Percentiles rank a stretch among this genome's conserved stretches.
These are phyloP conservation scores for Tricladium varicosporioides DNA, from an alignment of 2,329 filamentous ascomycete species.

Conservation along the genomic window DNA sequence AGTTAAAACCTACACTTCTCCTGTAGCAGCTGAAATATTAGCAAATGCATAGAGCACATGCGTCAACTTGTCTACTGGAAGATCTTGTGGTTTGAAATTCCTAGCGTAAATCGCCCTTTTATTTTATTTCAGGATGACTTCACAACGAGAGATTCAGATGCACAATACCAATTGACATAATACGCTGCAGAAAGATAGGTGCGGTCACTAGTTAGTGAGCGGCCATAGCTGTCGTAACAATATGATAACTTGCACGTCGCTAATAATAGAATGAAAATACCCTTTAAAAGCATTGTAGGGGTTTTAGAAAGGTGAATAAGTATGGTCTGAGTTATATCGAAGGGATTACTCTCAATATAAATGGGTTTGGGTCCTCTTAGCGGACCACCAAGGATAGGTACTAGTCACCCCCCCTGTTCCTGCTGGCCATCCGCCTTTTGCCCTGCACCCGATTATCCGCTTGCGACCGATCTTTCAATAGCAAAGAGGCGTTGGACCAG, in stretches of 20 bases:
- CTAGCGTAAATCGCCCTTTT: constrained; percentile 74
- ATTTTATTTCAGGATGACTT: not conserved
- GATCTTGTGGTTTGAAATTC: constrained; percentile 77
- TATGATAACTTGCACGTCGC: not conserved
- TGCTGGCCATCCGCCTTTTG: not conserved
- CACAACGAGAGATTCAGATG: not conserved
- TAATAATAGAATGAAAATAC: not conserved
- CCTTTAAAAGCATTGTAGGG: not conserved
- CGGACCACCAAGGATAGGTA: not conserved
- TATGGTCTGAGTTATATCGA: not conserved
- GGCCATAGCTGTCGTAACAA: not conserved
- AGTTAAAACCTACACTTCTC: constrained; percentile 60
- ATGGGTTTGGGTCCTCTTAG: not conserved
- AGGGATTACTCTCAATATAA: not conserved
- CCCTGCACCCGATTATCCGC: not conserved
- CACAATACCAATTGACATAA: constrained; percentile 8
- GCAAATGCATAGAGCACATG: constrained; percentile 88
- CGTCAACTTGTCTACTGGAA: constrained; percentile 75
- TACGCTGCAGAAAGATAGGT: constrained; percentile 50
- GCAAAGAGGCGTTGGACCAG: not conserved
- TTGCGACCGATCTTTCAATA: not conserved
- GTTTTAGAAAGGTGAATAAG: not conserved
- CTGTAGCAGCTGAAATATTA: constrained; percentile 72
- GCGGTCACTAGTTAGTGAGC: not conserved
- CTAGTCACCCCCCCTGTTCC: no score